Evolutionary conservation across 805 yeast genomes (phyloP), one percentile per base, ranked within the genome.

Genomic region (Saturnispora mendoncae): DNA sequence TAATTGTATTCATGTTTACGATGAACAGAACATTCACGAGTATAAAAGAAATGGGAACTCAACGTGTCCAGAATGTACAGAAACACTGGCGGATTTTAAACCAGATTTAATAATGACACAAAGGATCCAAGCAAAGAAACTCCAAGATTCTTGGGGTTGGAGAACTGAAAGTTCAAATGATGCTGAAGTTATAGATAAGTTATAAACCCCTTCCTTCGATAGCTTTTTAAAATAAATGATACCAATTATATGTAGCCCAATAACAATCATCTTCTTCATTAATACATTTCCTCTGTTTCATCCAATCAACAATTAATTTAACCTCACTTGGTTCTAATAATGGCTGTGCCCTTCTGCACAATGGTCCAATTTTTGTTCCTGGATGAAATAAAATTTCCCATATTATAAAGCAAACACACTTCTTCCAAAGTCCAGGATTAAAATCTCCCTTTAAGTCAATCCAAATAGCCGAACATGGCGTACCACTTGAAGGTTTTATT

Each of bases 401-500:
- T 0, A 76, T 42, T 0, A 81, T 48, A 9, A 75, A 64, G 18
- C 69, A 61, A 0, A 80, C 56, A 1, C 80, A 57, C 38, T 67
- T 69, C 12, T 60, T 59, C 94, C 95, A 88, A 6, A 85, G 58
- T 0, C 54, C 52, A 20, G 56, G 60, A 46, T 81, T 78, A 33
- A 87, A 67, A 21, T 67, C 57, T 2, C 94, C 90, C 25, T 64
- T 57, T 28, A 80, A 57, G 49, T 80, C 82, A 10, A 84, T 66
- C 95, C 96, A 86, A 7, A 81, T 56, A 30, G 72, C 71, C 2
- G 82, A 72, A 45, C 84, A 79, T 2, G 87, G 74, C 15, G 67
- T 60, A 0, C 80, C 81, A 7, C 65, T 47, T 0, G 88, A 87
- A 3, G 79, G 71, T 1, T 77, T 65, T 1, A 64, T 54, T 4